These are phyloP conservation scores for Penicillium sp. DNA, from an alignment of 2,329 filamentous ascomycete genomes.

Conservation along the genomic window DNA sequence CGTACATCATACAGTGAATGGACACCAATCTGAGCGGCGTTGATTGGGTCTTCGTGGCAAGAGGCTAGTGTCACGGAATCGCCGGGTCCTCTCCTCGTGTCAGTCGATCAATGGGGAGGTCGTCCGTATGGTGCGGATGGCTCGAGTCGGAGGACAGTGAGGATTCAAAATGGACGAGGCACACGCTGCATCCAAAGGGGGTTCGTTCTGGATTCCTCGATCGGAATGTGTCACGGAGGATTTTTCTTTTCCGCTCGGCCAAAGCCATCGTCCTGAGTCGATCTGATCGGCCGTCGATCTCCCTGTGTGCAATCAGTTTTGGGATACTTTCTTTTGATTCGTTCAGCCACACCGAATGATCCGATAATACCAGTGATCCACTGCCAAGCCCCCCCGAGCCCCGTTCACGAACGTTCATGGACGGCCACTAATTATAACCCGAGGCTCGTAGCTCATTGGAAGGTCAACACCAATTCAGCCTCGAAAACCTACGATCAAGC, in stretches of 20 bases:
- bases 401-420: neutral
- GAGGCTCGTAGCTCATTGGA: neutral
- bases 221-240: constrained; percentile 4
- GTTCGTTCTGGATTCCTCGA: neutral
- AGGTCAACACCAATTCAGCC: neutral
- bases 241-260: neutral
- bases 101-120: neutral
- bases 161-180: neutral
- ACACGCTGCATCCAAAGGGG: neutral
- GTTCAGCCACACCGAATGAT: neutral
- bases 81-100: neutral
- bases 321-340: neutral
- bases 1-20: neutral
- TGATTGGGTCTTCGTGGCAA: neutral
- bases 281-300: constrained; percentile 2
- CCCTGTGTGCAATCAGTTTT: neutral
- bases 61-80: constrained; percentile 1
- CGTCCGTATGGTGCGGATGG: too few species aligned
- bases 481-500: neutral
- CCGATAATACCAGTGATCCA: neutral
- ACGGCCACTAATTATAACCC: neutral
- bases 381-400: neutral
- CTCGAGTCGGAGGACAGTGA: neutral
- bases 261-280: neutral
- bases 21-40: neutral